These are phyloP conservation scores for Ophiosphaerella herpotricha DNA, from an alignment of 2,329 filamentous ascomycete genomes.

Conservation along the genomic window DNA sequence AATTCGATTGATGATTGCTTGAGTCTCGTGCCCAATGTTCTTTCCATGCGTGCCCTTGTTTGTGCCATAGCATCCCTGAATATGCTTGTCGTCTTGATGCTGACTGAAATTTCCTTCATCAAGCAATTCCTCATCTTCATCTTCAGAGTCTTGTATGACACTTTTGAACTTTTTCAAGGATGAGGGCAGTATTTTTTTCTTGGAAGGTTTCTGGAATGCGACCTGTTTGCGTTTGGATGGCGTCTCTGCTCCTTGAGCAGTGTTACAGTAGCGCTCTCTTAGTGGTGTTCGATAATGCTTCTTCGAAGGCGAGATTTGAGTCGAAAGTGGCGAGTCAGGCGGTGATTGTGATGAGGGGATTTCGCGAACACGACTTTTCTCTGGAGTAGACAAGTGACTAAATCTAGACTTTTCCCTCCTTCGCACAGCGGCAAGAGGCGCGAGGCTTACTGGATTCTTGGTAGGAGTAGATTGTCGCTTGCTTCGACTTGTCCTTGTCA, in stretches of 20 bases:
- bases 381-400: conserved; percentile 38
- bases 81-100: conserved; percentile 4
- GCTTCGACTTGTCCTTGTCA: conserved; percentile 13
- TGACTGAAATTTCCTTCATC: conserved; percentile 14
- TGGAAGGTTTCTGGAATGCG: conserved; percentile 22
- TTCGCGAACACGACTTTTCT: conserved; percentile 35
- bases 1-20: conserved; percentile 31
- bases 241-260: conserved; percentile 18
- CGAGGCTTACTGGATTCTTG: background rate
- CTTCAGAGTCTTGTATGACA: conserved; percentile 41
- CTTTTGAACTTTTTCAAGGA: conserved; percentile 31
- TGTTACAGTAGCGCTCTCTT: conserved; percentile 18
- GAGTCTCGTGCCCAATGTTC: conserved; percentile 29
- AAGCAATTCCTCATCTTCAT: conserved; percentile 32
- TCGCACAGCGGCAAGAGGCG: background rate
- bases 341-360: conserved; percentile 46
- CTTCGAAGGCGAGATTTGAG: conserved; percentile 29
- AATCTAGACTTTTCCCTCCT: conserved; percentile 26
- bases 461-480: conserved; percentile 9
- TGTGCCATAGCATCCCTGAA: conserved; percentile 2
- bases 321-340: conserved; percentile 34
- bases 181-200: conserved; percentile 16
- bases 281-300: conserved; percentile 15
- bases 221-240: conserved; percentile 39
- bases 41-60: conserved; percentile 1